Conservation (phyloP, 345 rosid genomes). For the Eucalyptus regnans region DNA sequence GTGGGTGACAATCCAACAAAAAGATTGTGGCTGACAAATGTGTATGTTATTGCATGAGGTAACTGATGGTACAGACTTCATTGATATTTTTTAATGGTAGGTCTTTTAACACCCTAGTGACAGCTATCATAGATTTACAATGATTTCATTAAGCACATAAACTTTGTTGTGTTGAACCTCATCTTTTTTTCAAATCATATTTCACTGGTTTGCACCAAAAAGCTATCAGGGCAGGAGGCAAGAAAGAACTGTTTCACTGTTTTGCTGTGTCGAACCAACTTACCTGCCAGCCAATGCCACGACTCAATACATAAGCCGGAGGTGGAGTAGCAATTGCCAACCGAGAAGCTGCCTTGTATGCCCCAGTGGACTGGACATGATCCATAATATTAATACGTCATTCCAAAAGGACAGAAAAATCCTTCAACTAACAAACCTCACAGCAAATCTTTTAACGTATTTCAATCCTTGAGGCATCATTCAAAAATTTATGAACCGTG, state of each 20-base stretch:
- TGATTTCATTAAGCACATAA: background rate
- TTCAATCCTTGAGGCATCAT: background rate
- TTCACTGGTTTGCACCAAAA: background rate
- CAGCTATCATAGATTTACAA: background rate
- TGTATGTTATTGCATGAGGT: background rate
- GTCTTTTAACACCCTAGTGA: background rate
- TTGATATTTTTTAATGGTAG: background rate
- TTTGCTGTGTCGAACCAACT: background rate
- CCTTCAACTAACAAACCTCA: background rate
- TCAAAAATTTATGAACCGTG: background rate
- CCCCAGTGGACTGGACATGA: constrained; percentile 73
- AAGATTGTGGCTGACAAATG: background rate
- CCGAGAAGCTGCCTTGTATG: constrained; percentile 93
- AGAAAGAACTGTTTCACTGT: background rate
- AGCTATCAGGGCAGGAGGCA: background rate
- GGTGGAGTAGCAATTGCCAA: constrained; percentile 98
- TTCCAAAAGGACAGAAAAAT: background rate
- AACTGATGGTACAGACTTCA: background rate
- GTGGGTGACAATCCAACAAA: background rate
- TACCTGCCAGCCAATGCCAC: constrained; percentile 99
- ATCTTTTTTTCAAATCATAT: background rate
- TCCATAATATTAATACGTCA: background rate
- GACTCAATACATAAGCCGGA: constrained; percentile 92
- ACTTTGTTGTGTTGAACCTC: background rate
- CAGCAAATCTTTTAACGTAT: background rate